phyloP scores from a whole-genome alignment of 306 rosid genomes.

The Vigna unguiculata region DNA sequence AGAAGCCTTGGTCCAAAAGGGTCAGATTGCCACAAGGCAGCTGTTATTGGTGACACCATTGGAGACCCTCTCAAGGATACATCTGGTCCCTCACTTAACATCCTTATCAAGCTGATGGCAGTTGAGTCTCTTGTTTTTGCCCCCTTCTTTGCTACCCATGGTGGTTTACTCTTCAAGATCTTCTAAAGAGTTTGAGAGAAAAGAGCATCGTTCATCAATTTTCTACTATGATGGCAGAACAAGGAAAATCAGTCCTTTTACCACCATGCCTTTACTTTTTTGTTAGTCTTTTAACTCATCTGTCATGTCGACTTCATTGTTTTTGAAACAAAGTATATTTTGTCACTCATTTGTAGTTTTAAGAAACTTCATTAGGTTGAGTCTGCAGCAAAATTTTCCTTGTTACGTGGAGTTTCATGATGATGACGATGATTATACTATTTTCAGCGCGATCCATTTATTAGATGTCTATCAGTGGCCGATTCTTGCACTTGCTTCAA shows the following conservation, averaged over 20 bases:
- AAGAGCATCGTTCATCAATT: conserved; percentile 34
- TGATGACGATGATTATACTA: conserved; percentile 45
- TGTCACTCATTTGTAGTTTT: conserved; percentile 32
- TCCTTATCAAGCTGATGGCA: conserved; percentile 96
- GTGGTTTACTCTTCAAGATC: conserved; percentile 89
- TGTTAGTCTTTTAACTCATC: conserved; percentile 7
- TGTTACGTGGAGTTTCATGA: conserved; percentile 49
- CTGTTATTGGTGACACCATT: conserved; percentile 96
- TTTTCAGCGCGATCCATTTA: conserved; percentile 23
- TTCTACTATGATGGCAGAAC: background rate
- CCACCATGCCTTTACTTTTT: background rate
- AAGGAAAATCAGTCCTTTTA: background rate
- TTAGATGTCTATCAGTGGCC: background rate
- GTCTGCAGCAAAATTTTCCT: conserved; percentile 45
- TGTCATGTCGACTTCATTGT: conserved; percentile 35
- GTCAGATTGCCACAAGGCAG: conserved; percentile 91
- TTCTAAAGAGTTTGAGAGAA: conserved; percentile 7
- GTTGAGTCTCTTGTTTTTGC: conserved; percentile 96
- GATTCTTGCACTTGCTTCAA: background rate
- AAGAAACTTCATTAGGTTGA: conserved; percentile 52
- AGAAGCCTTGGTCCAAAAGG: conserved; percentile 94
- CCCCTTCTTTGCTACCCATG: conserved; percentile 95
- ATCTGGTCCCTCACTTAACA: conserved; percentile 97
- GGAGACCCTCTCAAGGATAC: conserved; percentile 98
- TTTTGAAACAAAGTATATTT: conserved; percentile 31